Evolutionary conservation across 2,329 filamentous ascomycete species (phyloP).

Genomic region (Rhynchosporium secalis): DNA sequence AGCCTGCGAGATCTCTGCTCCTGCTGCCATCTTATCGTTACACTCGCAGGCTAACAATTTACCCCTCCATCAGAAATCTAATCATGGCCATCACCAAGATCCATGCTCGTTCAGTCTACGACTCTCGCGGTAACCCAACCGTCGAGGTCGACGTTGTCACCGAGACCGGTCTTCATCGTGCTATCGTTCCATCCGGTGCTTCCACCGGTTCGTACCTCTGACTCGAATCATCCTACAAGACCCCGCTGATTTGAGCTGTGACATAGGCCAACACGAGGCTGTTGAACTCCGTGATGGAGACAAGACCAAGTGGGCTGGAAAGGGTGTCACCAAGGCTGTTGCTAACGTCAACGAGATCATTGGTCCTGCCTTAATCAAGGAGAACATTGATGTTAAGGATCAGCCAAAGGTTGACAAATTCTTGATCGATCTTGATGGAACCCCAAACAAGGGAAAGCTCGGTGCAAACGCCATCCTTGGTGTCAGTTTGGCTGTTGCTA

Average conservation of each 20-base stretch:
- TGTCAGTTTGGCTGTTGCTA: constrained; percentile 81
- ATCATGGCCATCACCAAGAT: constrained; percentile 90
- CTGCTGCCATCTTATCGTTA: neutral
- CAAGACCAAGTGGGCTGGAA: constrained; percentile 82
- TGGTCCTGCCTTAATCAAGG: constrained; percentile 78
- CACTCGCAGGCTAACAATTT: constrained; percentile 24
- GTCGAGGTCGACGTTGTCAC: constrained; percentile 98
- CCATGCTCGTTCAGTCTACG: constrained; percentile 93
- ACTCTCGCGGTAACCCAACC: constrained; percentile 97
- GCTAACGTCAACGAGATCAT: constrained; percentile 82
- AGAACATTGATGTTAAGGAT: constrained; percentile 82
- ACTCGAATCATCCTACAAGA: constrained; percentile 23
- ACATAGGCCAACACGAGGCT: constrained; percentile 80
- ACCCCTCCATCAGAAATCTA: constrained; percentile 36
- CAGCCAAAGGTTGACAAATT: constrained; percentile 82
- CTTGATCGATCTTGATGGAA: constrained; percentile 82
- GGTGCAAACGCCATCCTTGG: constrained; percentile 88
- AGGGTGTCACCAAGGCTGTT: constrained; percentile 85
- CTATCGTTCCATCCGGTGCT: constrained; percentile 94
- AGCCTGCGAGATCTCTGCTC: neutral
- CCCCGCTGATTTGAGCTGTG: constrained; percentile 28
- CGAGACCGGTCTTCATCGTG: constrained; percentile 93
- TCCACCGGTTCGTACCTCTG: constrained; percentile 72
- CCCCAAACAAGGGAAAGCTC: constrained; percentile 82
- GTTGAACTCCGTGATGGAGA: constrained; percentile 89